phyloP scores from a whole-genome alignment of 345 rosid genomes.

The Firmiana major region DNA sequence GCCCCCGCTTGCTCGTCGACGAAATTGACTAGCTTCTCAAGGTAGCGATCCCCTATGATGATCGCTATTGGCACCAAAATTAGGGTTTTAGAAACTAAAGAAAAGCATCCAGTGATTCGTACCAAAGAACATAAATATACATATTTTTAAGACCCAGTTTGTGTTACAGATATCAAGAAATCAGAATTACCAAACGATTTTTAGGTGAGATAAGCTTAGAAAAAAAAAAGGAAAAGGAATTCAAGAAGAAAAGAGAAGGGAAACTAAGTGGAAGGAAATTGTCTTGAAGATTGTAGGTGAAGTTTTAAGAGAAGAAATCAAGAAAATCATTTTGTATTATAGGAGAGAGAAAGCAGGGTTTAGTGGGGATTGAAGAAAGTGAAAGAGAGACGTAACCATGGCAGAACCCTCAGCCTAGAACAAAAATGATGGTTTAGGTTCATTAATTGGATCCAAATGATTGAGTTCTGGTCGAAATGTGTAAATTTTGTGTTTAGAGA shows the following conservation, averaged over 20 bases:
- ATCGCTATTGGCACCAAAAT: constrained; percentile 57
- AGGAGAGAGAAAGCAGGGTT: too few species aligned
- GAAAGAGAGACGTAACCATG: too few species aligned
- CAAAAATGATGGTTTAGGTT: too few species aligned
- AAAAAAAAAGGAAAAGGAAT: neutral
- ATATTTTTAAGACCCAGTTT: neutral
- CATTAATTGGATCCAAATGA: too few species aligned
- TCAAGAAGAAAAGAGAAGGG: neutral
- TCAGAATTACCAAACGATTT: neutral
- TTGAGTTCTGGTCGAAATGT: too few species aligned
- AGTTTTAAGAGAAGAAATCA: neutral
- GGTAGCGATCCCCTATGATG: constrained; percentile 94
- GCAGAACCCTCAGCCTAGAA: too few species aligned
- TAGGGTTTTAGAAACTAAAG: neutral
- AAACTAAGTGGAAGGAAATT: neutral
- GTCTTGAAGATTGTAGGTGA: neutral
- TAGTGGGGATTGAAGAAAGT: too few species aligned
- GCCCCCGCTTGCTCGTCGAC: constrained; percentile 71
- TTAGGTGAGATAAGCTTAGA: neutral
- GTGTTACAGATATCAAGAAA: neutral
- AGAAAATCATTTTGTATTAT: too few species aligned
- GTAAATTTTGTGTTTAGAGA: too few species aligned
- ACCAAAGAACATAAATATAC: neutral
- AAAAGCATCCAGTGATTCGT: neutral
- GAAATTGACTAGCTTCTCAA: constrained; percentile 74